Evolutionary conservation across 192 early-diverging fungal species (phyloP).

Genomic region (Umbelopsis sp.): DNA sequence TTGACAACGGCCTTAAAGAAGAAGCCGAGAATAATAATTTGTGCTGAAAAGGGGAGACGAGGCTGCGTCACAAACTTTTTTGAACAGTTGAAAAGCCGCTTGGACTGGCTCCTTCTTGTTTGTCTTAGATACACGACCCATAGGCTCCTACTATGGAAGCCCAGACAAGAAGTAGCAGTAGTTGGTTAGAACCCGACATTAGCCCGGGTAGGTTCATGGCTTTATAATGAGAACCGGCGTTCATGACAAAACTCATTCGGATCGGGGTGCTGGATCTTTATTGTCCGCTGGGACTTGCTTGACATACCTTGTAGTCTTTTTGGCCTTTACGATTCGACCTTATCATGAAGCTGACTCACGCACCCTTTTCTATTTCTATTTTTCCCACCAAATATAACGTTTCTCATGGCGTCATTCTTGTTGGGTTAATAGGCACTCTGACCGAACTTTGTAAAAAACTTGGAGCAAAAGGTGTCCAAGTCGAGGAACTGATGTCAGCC

Average conservation of each 20-base stretch:
- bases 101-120: constrained; percentile 15
- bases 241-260: neutral
- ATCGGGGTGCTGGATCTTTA: constrained; percentile 7
- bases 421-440: constrained; percentile 44
- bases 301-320: neutral
- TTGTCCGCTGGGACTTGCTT: constrained; percentile 9
- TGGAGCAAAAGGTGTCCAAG: constrained; percentile 63
- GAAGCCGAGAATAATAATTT: neutral
- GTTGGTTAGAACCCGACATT: neutral
- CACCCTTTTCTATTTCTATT: neutral
- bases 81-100: constrained; percentile 18
- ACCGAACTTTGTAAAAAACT: constrained; percentile 67
- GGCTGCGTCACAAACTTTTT: constrained; percentile 8
- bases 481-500: constrained; percentile 40
- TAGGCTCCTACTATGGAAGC: constrained; percentile 15
- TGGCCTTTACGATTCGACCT: neutral
- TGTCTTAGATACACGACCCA: constrained; percentile 11
- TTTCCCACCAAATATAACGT: constrained; percentile 1
- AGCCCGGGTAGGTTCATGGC: neutral
- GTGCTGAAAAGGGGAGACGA: neutral
- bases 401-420: neutral
- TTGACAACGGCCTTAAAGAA: constrained; percentile 9
- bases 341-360: neutral
- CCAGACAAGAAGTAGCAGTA: neutral
- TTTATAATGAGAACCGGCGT: neutral